Percentiles rank a stretch among this genome's conserved stretches.
phyloP scores from a whole-genome alignment of 2,329 filamentous ascomycete species.

The Ophiosphaerella herpotricha region DNA sequence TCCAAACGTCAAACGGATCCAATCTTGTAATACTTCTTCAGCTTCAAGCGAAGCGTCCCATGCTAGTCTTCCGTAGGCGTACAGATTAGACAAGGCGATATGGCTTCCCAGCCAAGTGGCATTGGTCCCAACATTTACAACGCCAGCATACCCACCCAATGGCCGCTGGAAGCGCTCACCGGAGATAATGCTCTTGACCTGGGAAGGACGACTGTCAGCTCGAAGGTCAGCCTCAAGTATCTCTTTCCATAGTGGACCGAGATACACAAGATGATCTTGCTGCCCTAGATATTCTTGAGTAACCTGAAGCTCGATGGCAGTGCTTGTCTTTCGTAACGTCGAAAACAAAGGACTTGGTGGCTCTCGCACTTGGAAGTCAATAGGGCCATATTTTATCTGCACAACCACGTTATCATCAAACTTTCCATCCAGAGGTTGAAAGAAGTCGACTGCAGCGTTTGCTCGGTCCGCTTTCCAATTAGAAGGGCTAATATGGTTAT shows the following conservation, averaged over 20 bases:
- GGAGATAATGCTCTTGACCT: constrained; percentile 64
- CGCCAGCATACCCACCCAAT: constrained; percentile 66
- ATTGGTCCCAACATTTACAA: constrained; percentile 70
- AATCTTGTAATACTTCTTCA: constrained; percentile 62
- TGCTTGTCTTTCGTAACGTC: constrained; percentile 53
- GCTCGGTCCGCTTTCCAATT: constrained; percentile 71
- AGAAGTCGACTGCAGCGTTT: constrained; percentile 71
- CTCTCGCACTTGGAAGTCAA: constrained; percentile 75
- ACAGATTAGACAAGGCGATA: constrained; percentile 68
- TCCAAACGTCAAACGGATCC: constrained; percentile 71
- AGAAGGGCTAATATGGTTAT: constrained; percentile 59
- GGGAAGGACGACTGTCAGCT: constrained; percentile 60
- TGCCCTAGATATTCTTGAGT: constrained; percentile 74
- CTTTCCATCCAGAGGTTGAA: constrained; percentile 64
- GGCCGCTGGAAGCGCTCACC: constrained; percentile 63
- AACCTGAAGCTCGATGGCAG: constrained; percentile 68
- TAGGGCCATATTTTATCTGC: constrained; percentile 75
- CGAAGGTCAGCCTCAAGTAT: constrained; percentile 70
- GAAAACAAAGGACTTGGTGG: constrained; percentile 68
- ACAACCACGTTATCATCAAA: constrained; percentile 74
- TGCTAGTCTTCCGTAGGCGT: constrained; percentile 69
- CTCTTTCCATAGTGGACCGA: constrained; percentile 70
- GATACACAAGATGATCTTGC: constrained; percentile 70
- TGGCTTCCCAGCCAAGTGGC: constrained; percentile 71
- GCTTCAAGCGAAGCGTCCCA: constrained; percentile 64